Evolutionary conservation across 352 stramenopile species (phyloP).

Genomic region (Nannochloropsis limnetica): DNA sequence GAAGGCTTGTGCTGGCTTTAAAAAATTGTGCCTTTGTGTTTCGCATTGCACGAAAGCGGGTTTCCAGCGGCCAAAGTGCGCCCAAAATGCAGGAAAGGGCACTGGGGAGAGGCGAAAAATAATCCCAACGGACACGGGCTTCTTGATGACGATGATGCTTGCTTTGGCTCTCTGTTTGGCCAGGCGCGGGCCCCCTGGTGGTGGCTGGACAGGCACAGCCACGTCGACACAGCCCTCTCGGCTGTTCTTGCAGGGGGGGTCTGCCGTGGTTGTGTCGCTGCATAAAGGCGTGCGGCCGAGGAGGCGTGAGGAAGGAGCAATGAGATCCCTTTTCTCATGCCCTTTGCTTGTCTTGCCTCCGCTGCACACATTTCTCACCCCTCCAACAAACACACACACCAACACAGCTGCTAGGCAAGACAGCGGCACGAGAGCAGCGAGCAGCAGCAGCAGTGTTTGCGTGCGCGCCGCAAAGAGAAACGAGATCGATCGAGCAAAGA

Average conservation of each 20-base stretch:
- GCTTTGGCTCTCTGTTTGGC: neutral
- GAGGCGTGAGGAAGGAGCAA: no score
- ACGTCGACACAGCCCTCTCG: neutral
- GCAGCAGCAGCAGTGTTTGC: neutral
- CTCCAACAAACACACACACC: no score
- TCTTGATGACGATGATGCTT: neutral
- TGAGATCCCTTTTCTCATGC: no score
- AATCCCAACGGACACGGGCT: neutral
- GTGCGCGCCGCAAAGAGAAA: neutral
- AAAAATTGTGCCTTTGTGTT: neutral
- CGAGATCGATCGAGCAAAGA: neutral
- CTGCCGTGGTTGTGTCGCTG: no score
- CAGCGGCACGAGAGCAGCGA: neutral
- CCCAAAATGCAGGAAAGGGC: neutral
- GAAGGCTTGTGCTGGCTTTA: neutral
- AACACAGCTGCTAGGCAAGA: neutral
- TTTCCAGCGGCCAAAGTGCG: neutral
- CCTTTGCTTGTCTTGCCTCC: neutral
- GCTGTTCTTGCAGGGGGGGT: neutral
- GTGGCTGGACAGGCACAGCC: neutral
- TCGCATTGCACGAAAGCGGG: neutral
- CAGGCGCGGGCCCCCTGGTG: neutral
- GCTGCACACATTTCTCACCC: neutral
- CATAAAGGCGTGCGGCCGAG: no score
- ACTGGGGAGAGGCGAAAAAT: neutral